Evolutionary conservation across 2,329 filamentous ascomycete species (phyloP).

Genomic region (Aspergillus sp.): DNA sequence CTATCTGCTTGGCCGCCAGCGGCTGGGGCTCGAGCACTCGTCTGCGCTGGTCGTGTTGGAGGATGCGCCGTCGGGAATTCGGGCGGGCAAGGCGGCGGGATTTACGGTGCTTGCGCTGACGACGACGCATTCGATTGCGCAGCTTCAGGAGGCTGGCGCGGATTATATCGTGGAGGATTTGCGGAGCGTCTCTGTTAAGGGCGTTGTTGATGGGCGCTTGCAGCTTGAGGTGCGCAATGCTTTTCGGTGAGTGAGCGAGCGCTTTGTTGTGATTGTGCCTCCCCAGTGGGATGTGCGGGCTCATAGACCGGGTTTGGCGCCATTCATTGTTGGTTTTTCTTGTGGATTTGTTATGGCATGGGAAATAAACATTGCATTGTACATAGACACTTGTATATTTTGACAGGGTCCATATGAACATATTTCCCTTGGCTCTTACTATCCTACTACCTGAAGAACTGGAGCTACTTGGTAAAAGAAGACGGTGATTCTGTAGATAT

Average conservation of each 20-base stretch:
- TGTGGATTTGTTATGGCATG: background rate
- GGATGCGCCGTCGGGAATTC: slow-evolving; percentile 83
- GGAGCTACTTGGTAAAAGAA: too few relatives aligned
- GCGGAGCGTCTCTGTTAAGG: slow-evolving; percentile 64
- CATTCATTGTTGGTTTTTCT: background rate
- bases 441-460: too few relatives aligned
- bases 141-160: slow-evolving; percentile 71
- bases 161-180: slow-evolving; percentile 86
- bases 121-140: slow-evolving; percentile 74
- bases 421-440: background rate
- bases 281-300: background rate
- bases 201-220: slow-evolving; percentile 56
- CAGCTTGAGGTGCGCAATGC: slow-evolving; percentile 67
- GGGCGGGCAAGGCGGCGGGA: slow-evolving; percentile 78
- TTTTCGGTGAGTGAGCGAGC: slow-evolving; percentile 29
- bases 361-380: background rate
- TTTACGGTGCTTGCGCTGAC: slow-evolving; percentile 81
- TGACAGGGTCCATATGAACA: background rate
- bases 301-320: background rate
- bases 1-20: slow-evolving; percentile 66
- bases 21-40: slow-evolving; percentile 51
- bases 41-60: slow-evolving; percentile 72
- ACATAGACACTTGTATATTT: slow-evolving; percentile 5
- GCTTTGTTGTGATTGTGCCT: background rate
- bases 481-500: too few relatives aligned